Percentiles rank a stretch among this genome's conserved stretches.
Conservation (phyloP, 371 early-diverging fungal genomes). For the Lichtheimia ramosa region DNA sequence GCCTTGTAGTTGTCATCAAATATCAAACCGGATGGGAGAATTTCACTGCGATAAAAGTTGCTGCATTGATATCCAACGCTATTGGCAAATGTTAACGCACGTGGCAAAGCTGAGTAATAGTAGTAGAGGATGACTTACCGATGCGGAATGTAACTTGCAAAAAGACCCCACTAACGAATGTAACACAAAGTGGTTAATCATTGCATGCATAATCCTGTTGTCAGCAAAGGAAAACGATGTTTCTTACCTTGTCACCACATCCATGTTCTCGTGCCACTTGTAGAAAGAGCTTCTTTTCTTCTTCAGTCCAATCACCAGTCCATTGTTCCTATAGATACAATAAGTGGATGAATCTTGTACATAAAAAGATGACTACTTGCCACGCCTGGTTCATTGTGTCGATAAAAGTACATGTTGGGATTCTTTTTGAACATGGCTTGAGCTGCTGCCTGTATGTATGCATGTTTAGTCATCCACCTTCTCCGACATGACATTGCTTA, state of each 20-base stretch:
- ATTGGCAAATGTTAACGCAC: conserved; percentile 2
- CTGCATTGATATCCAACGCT: conserved; percentile 77
- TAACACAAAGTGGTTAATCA: conserved; percentile 6
- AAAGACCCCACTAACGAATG: conserved; percentile 76
- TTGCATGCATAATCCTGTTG: neutral
- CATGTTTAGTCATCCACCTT: too few relatives aligned
- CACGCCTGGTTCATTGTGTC: conserved; percentile 72
- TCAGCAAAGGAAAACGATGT: too few relatives aligned
- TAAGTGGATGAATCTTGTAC: too few relatives aligned
- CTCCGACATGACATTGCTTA: neutral
- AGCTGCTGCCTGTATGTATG: conserved; percentile 38
- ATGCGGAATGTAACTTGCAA: conserved; percentile 74
- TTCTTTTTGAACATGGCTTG: conserved; percentile 71
- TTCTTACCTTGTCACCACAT: conserved; percentile 59
- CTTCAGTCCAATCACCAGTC: conserved; percentile 72
- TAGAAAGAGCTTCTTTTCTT: conserved; percentile 60
- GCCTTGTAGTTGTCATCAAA: conserved; percentile 69
- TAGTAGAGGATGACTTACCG: conserved; percentile 34
- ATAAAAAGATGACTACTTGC: too few relatives aligned
- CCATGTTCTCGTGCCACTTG: conserved; percentile 51
- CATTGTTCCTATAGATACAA: conserved; percentile 62
- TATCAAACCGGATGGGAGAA: conserved; percentile 63
- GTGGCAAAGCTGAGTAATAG: neutral
- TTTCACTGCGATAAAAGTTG: conserved; percentile 70
- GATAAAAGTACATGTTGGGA: conserved; percentile 74